phyloP scores from a whole-genome alignment of 768 basidiomycete species.

The Grammothele lineata region DNA sequence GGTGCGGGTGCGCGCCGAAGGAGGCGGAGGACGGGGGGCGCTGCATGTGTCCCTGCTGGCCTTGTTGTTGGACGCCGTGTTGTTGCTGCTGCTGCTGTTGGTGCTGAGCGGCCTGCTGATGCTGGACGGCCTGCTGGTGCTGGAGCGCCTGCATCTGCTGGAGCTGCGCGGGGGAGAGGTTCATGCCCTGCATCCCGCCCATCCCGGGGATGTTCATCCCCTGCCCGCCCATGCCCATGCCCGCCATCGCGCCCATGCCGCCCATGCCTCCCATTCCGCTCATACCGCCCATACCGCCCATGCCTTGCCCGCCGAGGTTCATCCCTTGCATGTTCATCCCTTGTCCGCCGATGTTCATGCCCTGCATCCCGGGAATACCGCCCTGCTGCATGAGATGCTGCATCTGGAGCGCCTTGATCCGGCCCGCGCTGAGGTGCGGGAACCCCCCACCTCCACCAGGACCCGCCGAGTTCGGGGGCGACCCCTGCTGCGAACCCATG shows the following conservation, averaged over 20 bases:
- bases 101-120: conserved; percentile 17
- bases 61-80: conserved; percentile 20
- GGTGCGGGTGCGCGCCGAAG: conserved; percentile 12
- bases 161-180: conserved; percentile 20
- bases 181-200: conserved; percentile 11
- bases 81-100: conserved; percentile 23
- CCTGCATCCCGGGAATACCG: conserved; percentile 1
- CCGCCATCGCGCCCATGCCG: conserved; percentile 4
- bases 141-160: conserved; percentile 24
- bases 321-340: neutral
- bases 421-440: conserved; percentile 11
- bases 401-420: conserved; percentile 23
- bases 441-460: neutral
- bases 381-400: conserved; percentile 22
- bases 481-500: conserved; percentile 6
- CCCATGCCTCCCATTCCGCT: conserved; percentile 10
- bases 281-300: neutral
- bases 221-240: no score
- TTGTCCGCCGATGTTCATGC: no score
- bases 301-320: neutral
- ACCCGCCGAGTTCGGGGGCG: neutral
- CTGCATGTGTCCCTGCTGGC: conserved; percentile 15
- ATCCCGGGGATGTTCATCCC: conserved; percentile 9
- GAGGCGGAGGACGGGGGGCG: conserved; percentile 17
- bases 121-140: conserved; percentile 11